A percentile compares a stretch with the other conserved stretches of the same genome.
Evolutionary conservation across 768 basidiomycete genomes (phyloP).

Genomic region (Polyporus arcularius): DNA sequence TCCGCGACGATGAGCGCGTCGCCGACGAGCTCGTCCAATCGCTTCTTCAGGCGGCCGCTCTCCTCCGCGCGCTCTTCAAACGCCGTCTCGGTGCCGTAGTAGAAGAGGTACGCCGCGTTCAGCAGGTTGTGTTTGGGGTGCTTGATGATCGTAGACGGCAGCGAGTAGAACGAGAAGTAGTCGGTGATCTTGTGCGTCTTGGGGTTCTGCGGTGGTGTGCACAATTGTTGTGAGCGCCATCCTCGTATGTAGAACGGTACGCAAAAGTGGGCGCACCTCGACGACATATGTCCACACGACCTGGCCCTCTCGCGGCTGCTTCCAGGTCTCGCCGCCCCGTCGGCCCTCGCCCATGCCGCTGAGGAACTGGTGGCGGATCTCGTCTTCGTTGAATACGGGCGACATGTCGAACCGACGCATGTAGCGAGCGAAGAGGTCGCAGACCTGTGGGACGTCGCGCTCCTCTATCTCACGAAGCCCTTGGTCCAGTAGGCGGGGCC

Average conservation of each 20-base stretch:
- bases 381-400: constrained; percentile 73
- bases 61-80: constrained; percentile 63
- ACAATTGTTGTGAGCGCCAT: not conserved
- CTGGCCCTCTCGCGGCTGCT: constrained; percentile 62
- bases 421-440: constrained; percentile 71
- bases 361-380: constrained; percentile 84
- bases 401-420: constrained; percentile 86
- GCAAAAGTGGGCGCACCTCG: constrained; percentile 57
- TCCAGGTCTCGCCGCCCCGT: constrained; percentile 45
- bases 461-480: constrained; percentile 91
- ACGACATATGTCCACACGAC: constrained; percentile 97
- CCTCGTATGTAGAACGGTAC: not conserved
- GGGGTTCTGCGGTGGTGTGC: constrained; percentile 59
- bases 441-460: constrained; percentile 69
- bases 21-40: constrained; percentile 69
- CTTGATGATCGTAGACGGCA: constrained; percentile 91
- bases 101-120: constrained; percentile 94
- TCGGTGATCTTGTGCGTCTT: constrained; percentile 85
- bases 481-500: constrained; percentile 41
- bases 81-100: constrained; percentile 85
- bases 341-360: constrained; percentile 73
- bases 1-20: constrained; percentile 85
- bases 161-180: constrained; percentile 94
- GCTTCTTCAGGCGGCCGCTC: constrained; percentile 62
- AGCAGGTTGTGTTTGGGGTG: constrained; percentile 69